Percentiles rank a stretch among this genome's conserved stretches.
phyloP scores from a whole-genome alignment of 129 eudicot genomes.

The Saussurea involucrata region DNA sequence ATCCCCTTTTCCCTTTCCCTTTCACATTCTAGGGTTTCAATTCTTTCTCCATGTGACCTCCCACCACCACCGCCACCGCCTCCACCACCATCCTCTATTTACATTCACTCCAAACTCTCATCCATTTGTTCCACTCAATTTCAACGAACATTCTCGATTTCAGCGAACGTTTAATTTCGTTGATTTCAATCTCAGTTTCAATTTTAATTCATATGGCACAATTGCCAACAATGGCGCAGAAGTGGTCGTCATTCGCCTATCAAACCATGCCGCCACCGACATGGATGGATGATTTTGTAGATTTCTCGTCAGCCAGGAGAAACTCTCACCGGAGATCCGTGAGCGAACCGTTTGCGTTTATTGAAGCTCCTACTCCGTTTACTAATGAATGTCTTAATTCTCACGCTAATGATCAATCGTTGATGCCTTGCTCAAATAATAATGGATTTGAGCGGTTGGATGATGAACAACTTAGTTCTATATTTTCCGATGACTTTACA shows the following conservation, averaged over 20 bases:
- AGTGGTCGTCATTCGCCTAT: conserved; percentile 54
- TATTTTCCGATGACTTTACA: conserved; percentile 61
- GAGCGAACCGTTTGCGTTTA: conserved; percentile 77
- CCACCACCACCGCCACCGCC: background rate
- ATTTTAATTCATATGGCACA: conserved; percentile 51
- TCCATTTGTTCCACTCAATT: background rate
- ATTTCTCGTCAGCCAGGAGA: conserved; percentile 54
- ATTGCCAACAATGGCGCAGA: conserved; percentile 64
- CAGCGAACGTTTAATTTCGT: background rate
- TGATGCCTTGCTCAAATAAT: background rate
- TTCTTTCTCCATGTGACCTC: conserved; percentile 52
- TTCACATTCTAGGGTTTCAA: too few species aligned
- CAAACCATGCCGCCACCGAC: conserved; percentile 45
- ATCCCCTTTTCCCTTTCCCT: too few species aligned
- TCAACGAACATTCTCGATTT: background rate
- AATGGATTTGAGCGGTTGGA: conserved; percentile 65
- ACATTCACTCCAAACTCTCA: background rate
- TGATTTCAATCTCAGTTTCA: background rate
- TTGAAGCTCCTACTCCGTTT: conserved; percentile 47
- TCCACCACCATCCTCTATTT: conserved; percentile 6
- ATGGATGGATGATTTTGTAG: conserved; percentile 83
- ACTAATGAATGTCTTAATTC: conserved; percentile 18
- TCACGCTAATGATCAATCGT: background rate
- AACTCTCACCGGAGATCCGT: conserved; percentile 67
- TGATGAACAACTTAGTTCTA: conserved; percentile 72